Base-by-base conservation (phyloP, 371 early-diverging fungal species). In the Zopfochytrium polystomum region DNA sequence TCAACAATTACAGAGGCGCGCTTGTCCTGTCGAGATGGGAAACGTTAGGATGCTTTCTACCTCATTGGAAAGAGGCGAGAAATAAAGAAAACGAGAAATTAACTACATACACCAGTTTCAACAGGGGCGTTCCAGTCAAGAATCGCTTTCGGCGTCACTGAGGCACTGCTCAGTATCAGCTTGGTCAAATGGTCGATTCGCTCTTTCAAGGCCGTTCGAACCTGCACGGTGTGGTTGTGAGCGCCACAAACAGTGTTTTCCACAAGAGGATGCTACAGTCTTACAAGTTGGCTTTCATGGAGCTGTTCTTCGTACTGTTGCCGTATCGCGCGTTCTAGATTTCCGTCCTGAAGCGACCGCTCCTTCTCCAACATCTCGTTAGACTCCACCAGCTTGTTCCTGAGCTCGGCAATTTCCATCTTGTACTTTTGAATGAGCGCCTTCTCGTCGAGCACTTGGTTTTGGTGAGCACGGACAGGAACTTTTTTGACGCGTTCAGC, bases 391-490 rank as follows among this genome's bases (percentile, higher is more conserved):
- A 97, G 74, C 75, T 93, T 87, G 1, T 79, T 72, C 65, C 88
- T 84, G 25, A 93, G 80, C n/a, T 92, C 90, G 6, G 78, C 77
- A 58, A 93, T 93, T 70, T 93, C 94, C 18, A 72, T 66, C 33
- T 83, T 80, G 67, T 93, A 93, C 70, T 89, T 88, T 58, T 92
- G 90, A 18, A 93, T 59, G 27, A 93, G 64, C 0, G 92, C 91
- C 65, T 91, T 90, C 58, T 92, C 92, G 66, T 91, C 90, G 63
- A 89, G 72, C 6, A 90, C 76, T 34, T 79, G 78, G 70, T 89
- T 85, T 27, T 83, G 83, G 31, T 84, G 78, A 1, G 92, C 88
- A 38, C 76, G 72, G 1, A 82, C 79, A 0, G 77, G 76, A 2
- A 92, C 84, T 59, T 82, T 80, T 65, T 88, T 89, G 52, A 90